Conservation (phyloP, 768 basidiomycete genomes). For the Galerina marginata region DNA sequence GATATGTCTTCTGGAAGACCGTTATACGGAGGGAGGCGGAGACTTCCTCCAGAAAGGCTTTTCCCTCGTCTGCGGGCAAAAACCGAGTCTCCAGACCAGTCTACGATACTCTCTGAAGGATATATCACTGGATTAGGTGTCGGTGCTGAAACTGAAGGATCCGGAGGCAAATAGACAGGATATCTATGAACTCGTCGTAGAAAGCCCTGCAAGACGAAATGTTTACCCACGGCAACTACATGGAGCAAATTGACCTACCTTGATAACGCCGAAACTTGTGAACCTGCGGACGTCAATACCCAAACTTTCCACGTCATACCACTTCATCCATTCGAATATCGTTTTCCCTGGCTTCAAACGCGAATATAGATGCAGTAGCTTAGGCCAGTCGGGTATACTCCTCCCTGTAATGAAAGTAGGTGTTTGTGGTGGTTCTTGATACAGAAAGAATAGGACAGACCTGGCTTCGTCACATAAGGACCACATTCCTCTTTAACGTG, state of each 20-base stretch:
- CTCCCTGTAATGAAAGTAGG: slow-evolving; percentile 43
- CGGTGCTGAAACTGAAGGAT: slow-evolving; percentile 28
- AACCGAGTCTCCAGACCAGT: neutral
- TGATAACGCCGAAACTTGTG: slow-evolving; percentile 96
- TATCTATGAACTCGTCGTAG: slow-evolving; percentile 92
- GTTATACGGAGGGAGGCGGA: slow-evolving; percentile 32
- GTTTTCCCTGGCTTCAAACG: slow-evolving; percentile 83
- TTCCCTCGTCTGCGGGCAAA: slow-evolving; percentile 43
- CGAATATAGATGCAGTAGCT: slow-evolving; percentile 86
- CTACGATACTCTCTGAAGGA: slow-evolving; percentile 19
- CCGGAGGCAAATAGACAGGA: slow-evolving; percentile 69
- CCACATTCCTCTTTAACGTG: slow-evolving; percentile 93
- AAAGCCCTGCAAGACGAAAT: slow-evolving; percentile 66
- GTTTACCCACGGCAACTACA: neutral
- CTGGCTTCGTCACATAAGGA: slow-evolving; percentile 83
- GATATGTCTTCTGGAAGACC: slow-evolving; percentile 11
- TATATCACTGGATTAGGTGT: slow-evolving; percentile 20
- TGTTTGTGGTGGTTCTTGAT: neutral
- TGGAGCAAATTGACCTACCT: slow-evolving; percentile 51
- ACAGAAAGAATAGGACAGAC: slow-evolving; percentile 37
- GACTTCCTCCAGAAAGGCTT: slow-evolving; percentile 37
- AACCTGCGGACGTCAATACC: slow-evolving; percentile 95
- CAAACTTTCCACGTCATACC: slow-evolving; percentile 65
- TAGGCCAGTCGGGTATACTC: slow-evolving; percentile 83
- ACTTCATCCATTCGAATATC: slow-evolving; percentile 87